Base-by-base conservation (phyloP, 1,284 basidiomycete genomes). In the Sporisorium reilianum region DNA sequence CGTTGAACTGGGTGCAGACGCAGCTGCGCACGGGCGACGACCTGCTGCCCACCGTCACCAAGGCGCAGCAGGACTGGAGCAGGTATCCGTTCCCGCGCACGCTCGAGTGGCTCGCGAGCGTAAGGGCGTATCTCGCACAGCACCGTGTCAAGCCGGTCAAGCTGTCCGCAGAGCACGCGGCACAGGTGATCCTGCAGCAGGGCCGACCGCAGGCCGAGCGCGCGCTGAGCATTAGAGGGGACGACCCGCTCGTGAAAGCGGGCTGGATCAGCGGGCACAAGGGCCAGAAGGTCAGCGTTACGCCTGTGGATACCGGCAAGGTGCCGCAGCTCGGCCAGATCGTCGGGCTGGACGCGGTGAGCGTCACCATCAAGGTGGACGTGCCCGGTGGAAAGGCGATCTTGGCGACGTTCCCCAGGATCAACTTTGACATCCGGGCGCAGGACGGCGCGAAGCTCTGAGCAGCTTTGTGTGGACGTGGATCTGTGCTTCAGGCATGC, bases 1-100 rank as follows among this genome's bases (percentile, higher is more conserved):
- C 72, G 7, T 38, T 75, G 25, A 70, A 75, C 48, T 75, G 72
- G 72, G 56, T 75, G 3, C 72, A 75, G 54, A 66, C 66, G 2
- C 71, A 74, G 56, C 34, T 75, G 20, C 23, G 56, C 10, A 69
- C 72, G 4, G 72, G 66, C 10, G 55, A 69, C 10, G 53, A 69
- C 11, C 48, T 75, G 14, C 45, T 75, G 16, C 72, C 72, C 5
- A 51, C 68, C 16, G 63, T 71, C 0, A 51, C 52, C 16, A 56
- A 51, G 3, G 50, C 54, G 2, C 20, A 30, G 9, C 49, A 58
- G 45, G 65, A 74, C 30, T 74, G 61, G 61, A 54, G 28, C 41
- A 49, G 52, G 48, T 74, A 22, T 18, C 61, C 56, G 6, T 74
- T 74, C 44, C 62, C 71, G 0, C 38, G 45, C 10, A 67, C 71